phyloP scores from a whole-genome alignment of 1,284 basidiomycete species.

The Irpex sp. region DNA sequence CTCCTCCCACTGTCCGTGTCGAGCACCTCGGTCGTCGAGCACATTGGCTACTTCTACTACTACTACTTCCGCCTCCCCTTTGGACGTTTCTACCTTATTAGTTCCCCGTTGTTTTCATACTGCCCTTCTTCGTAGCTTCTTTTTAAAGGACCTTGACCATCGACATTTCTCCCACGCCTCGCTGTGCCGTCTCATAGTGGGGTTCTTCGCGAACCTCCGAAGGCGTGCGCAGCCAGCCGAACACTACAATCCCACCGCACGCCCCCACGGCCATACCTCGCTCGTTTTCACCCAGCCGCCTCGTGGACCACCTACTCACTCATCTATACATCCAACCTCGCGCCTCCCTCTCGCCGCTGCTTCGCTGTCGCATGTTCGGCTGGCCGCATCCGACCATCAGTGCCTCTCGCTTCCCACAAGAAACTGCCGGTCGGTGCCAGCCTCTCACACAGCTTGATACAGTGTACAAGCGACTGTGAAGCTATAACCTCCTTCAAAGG shows the following conservation, averaged over 20 bases:
- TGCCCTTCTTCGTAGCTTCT: neutral
- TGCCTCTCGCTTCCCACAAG: neutral
- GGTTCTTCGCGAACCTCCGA: neutral
- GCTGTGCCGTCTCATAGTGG: neutral
- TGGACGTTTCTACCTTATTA: neutral
- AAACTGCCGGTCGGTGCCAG: neutral
- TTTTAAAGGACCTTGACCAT: neutral
- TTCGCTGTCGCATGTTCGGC: neutral
- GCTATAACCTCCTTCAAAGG: neutral
- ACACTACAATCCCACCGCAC: neutral
- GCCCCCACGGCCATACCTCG: neutral
- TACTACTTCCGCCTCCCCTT: neutral
- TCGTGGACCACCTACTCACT: neutral
- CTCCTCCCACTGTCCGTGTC: neutral
- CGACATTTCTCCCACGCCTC: neutral
- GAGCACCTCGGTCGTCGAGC: neutral
- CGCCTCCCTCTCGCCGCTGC: neutral
- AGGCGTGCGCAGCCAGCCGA: neutral
- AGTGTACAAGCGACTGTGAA: neutral
- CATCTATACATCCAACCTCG: neutral
- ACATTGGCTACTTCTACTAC: neutral
- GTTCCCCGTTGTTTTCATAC: neutral
- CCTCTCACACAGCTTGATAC: neutral
- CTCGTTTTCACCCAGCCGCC: neutral
- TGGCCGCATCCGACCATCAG: neutral